Evolutionary conservation across 768 basidiomycete genomes (phyloP).

Genomic region (Kwoniella dejecticola): DNA sequence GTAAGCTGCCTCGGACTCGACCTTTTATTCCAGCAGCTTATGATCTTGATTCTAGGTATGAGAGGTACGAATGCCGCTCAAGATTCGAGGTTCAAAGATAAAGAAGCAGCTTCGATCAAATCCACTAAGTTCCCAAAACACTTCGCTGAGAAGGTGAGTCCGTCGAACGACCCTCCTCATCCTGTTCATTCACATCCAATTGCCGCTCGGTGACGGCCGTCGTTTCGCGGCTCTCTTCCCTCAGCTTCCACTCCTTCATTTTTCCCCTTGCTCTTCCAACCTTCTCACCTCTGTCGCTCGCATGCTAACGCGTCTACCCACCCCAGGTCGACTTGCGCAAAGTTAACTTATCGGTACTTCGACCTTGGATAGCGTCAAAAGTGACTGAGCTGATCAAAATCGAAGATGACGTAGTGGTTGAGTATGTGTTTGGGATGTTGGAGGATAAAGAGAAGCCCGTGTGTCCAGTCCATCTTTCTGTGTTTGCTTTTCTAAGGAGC

Average conservation of each 20-base stretch:
- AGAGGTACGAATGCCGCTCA: conserved; percentile 49
- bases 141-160: conserved; percentile 76
- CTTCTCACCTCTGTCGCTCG: no score
- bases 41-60: conserved; percentile 32
- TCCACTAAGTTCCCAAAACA: conserved; percentile 84
- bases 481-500: no score
- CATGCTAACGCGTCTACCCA: no score
- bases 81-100: conserved; percentile 79
- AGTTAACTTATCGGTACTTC: conserved; percentile 86
- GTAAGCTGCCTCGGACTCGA: conserved; percentile 15
- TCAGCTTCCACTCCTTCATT: no score
- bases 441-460: conserved; percentile 86
- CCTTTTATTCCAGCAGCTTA: background rate
- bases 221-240: no score
- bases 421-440: conserved; percentile 91
- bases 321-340: conserved; percentile 81
- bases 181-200: no score
- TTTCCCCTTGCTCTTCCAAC: no score
- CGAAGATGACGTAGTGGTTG: conserved; percentile 95
- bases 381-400: conserved; percentile 86
- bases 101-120: conserved; percentile 86
- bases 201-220: no score
- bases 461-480: conserved; percentile 43
- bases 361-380: conserved; percentile 86
- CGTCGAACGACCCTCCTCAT: background rate